Base-by-base conservation (phyloP, 495 filamentous ascomycete species). In the Lindgomyces ingoldianus region DNA sequence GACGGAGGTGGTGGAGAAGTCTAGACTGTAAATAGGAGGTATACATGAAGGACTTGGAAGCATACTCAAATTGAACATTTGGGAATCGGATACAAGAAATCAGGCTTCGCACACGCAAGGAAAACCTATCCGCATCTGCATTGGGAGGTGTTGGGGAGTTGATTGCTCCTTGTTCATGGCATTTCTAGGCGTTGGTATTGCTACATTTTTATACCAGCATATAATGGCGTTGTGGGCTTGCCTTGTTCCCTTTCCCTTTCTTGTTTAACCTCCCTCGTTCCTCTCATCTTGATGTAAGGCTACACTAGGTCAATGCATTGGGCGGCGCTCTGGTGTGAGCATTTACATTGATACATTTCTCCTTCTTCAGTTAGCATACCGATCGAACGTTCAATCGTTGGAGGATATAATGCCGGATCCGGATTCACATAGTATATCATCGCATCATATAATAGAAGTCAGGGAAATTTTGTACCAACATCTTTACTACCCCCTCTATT, bases 21-120 rank as follows among this genome's bases (percentile, higher is more conserved):
- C 68, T 14, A 67, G 52, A 61, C 56, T 71, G 64, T 71, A 44
- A 68, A 39, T 9, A 53, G 39, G 39, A 29, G 21, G 6, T 36
- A 16, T 49, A 44, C 27, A 33, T 26, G 42, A 48, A 26, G 45
- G 27, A 50, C n/a, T 21, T 30, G 57, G 4, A 52, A 18, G 41
- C 36, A 57, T 12, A 25, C 4, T 8, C 54, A 52, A 30, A 57
- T 49, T 48, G 41, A 21, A 27, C 4, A 39, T 4, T 12, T 29
- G 44, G 9, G 19, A 29, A 14, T 63, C 21, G 60, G 48, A 4
- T 27, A 27, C 22, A 24, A 48, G 57, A 60, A 18, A 42, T n/a
- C n/a, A n/a, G n/a, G n/a, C n/a, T 47, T 58, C 26, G 41, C 42
- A 48, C 22, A 33, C 11, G 42, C 3, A 24, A 25, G 24, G n/a